Evolutionary conservation across 768 basidiomycete species (phyloP).

Genomic region (Calocybe cyanea): DNA sequence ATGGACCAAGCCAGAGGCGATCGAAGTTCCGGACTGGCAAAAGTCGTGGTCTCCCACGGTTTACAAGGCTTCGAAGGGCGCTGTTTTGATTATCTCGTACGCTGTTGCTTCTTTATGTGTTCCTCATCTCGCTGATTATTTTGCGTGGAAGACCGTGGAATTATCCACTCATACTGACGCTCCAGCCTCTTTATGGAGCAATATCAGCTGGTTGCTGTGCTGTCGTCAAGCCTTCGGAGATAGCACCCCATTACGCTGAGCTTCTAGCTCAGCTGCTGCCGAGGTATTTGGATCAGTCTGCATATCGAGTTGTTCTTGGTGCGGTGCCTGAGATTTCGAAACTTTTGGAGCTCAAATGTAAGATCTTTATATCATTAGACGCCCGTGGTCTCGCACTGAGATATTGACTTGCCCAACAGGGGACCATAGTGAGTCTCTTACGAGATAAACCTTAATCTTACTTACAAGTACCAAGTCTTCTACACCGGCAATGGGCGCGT

Average conservation of each 20-base stretch:
- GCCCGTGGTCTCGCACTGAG: background rate
- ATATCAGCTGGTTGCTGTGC: conserved; percentile 73
- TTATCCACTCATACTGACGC: conserved; percentile 52
- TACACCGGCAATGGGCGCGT: conserved; percentile 46
- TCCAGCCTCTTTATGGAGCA: conserved; percentile 64
- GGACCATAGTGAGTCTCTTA: conserved; percentile 24
- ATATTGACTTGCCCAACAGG: conserved; percentile 11
- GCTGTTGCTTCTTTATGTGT: conserved; percentile 21
- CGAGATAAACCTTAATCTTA: background rate
- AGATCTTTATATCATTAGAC: conserved; percentile 2
- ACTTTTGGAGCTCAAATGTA: conserved; percentile 45
- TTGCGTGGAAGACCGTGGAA: conserved; percentile 60
- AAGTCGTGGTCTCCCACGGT: conserved; percentile 50
- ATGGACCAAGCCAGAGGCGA: conserved; percentile 50
- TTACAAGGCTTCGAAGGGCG: conserved; percentile 56
- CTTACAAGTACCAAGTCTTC: conserved; percentile 24
- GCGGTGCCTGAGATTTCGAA: conserved; percentile 53
- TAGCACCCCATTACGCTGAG: conserved; percentile 42
- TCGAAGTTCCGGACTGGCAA: conserved; percentile 39
- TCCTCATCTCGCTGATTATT: background rate
- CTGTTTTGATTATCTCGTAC: conserved; percentile 57
- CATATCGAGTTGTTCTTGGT: conserved; percentile 57
- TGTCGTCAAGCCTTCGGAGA: conserved; percentile 66
- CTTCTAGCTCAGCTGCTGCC: conserved; percentile 54
- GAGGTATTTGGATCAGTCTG: conserved; percentile 42